phyloP scores from a whole-genome alignment of 2,329 filamentous ascomycete genomes.

The Fusarium piperis region DNA sequence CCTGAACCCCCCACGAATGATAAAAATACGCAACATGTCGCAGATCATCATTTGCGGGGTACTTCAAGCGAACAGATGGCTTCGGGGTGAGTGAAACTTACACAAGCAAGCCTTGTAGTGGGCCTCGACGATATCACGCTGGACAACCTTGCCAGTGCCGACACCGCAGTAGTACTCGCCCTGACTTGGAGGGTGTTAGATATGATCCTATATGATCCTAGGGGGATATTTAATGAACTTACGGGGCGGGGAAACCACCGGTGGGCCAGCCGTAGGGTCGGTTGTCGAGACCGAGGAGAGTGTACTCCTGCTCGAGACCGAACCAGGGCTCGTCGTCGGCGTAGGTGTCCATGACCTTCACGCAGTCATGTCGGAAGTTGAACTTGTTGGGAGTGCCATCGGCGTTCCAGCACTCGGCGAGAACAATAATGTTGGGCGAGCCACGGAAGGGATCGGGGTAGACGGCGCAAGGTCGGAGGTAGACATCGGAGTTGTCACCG shows the following conservation, averaged over 20 bases:
- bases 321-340: constrained; percentile 92
- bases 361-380: constrained; percentile 95
- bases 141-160: constrained; percentile 95
- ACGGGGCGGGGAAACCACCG: constrained; percentile 86
- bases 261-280: constrained; percentile 80
- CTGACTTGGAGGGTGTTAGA: constrained; percentile 42
- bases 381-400: constrained; percentile 97
- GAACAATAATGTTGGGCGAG: constrained; percentile 91
- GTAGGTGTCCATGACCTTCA: constrained; percentile 89
- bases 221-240: constrained; percentile 12
- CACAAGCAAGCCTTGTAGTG: constrained; percentile 74
- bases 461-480: constrained; percentile 89
- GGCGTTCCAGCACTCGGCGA: constrained; percentile 92
- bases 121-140: constrained; percentile 93
- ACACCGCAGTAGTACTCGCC: constrained; percentile 80
- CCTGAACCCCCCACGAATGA: neutral
- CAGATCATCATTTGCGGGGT: neutral
- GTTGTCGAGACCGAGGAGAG: constrained; percentile 76
- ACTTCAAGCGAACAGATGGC: neutral
- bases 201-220: neutral
- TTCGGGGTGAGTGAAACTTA: constrained; percentile 30
- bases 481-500: constrained; percentile 96
- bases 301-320: constrained; percentile 98
- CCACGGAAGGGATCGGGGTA: constrained; percentile 93
- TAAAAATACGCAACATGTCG: neutral